A percentile compares a stretch with the other conserved stretches of the same genome.
Conservation (phyloP, 352 stramenopile genomes). For the Phytopythium montanum region DNA sequence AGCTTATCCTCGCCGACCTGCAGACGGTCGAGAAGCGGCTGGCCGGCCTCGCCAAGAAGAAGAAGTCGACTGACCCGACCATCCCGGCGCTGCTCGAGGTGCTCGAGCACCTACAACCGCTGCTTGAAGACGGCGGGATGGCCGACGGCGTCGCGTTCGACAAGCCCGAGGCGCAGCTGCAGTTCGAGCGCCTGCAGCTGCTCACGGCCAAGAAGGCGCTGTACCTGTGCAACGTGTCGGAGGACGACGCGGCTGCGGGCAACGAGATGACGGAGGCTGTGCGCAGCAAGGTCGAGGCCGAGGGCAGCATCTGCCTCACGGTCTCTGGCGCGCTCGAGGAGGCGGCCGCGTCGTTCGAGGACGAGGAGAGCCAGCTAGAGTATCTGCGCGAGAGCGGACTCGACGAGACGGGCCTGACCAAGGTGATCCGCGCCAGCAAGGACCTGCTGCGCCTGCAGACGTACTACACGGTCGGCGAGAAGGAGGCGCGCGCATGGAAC, state of each 20-base stretch:
- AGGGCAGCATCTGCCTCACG: slow-evolving; percentile 66
- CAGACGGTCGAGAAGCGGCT: slow-evolving; percentile 75
- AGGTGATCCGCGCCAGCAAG: slow-evolving; percentile 89
- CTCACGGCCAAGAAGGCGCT: slow-evolving; percentile 94
- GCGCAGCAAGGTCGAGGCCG: slow-evolving; percentile 53
- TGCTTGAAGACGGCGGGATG: slow-evolving; percentile 86
- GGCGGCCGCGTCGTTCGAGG: slow-evolving; percentile 73
- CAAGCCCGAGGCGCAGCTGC: slow-evolving; percentile 81
- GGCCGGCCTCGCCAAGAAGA: slow-evolving; percentile 70
- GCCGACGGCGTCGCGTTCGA: slow-evolving; percentile 52
- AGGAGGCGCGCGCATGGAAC: slow-evolving; percentile 84
- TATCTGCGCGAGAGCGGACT: slow-evolving; percentile 90
- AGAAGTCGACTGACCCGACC: slow-evolving; percentile 63
- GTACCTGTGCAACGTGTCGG: slow-evolving; percentile 97
- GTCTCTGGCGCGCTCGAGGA: slow-evolving; percentile 81
- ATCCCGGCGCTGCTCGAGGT: slow-evolving; percentile 50
- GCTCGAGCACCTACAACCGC: slow-evolving; percentile 49
- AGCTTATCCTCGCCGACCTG: slow-evolving; percentile 93
- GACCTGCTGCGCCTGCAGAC: slow-evolving; percentile 94
- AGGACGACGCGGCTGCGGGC: slow-evolving; percentile 91
- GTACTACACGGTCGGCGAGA: slow-evolving; percentile 95
- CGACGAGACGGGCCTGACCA: slow-evolving; percentile 69
- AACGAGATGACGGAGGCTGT: slow-evolving; percentile 92
- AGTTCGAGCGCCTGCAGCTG: slow-evolving; percentile 80
- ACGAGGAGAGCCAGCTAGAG: slow-evolving; percentile 91